Conservation (phyloP, 2,329 filamentous ascomycete species). For the Microdochium nivale region DNA sequence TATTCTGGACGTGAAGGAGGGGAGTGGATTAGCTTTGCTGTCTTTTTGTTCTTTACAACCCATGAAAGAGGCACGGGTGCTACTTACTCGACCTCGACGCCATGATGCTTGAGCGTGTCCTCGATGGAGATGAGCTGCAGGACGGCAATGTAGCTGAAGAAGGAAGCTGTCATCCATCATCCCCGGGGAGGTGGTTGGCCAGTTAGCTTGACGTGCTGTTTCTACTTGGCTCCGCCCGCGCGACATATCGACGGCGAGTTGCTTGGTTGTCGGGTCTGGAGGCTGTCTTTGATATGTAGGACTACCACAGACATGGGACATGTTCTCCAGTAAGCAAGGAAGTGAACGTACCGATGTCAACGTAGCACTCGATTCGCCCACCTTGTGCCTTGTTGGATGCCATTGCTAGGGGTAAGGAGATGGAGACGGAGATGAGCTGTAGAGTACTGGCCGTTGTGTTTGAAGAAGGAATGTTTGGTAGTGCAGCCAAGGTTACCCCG, state of each 20-base stretch:
- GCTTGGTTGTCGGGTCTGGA: no score
- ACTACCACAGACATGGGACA: no score
- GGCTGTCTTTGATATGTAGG: no score
- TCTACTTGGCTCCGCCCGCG: neutral
- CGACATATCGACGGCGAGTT: no score
- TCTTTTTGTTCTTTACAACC: no score
- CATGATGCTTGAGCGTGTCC: constrained; percentile 44
- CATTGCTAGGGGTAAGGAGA: neutral
- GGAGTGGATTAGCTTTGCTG: no score
- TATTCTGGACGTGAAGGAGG: constrained; percentile 35
- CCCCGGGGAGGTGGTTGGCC: neutral
- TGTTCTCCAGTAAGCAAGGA: neutral
- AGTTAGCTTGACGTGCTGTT: constrained; percentile 8
- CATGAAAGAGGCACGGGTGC: constrained; percentile 22
- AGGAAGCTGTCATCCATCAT: constrained; percentile 46
- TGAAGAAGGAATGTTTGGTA: no score
- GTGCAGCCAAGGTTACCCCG: no score
- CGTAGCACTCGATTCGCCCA: constrained; percentile 54
- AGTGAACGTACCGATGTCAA: constrained; percentile 52
- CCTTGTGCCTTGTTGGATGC: constrained; percentile 10
- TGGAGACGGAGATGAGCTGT: no score
- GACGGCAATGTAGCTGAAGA: constrained; percentile 50
- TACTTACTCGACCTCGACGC: constrained; percentile 61
- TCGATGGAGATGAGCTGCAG: constrained; percentile 49
- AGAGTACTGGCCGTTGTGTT: no score